Conservation (phyloP, 2,329 filamentous ascomycete genomes). For the Curvularia sp. region DNA sequence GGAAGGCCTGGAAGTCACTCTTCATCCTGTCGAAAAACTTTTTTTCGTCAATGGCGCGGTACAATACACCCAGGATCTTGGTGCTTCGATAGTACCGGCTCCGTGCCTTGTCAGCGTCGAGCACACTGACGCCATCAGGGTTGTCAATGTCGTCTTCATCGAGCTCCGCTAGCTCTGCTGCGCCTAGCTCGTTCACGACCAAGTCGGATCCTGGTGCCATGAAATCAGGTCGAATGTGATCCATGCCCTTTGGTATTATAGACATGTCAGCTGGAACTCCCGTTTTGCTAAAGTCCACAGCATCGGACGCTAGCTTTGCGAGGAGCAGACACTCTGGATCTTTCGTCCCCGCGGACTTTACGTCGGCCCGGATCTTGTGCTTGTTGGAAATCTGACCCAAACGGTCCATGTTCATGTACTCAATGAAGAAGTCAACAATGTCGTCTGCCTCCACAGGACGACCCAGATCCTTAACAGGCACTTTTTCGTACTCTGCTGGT, state of each 20-base stretch:
- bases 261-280: slow-evolving; percentile 27
- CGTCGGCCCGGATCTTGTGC: slow-evolving; percentile 54
- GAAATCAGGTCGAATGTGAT: slow-evolving; percentile 58
- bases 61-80: slow-evolving; percentile 74
- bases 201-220: slow-evolving; percentile 58
- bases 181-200: slow-evolving; percentile 45
- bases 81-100: slow-evolving; percentile 70
- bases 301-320: slow-evolving; percentile 49
- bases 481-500: slow-evolving; percentile 73
- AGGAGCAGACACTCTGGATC: slow-evolving; percentile 47
- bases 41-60: slow-evolving; percentile 75
- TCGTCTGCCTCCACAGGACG: slow-evolving; percentile 67
- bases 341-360: slow-evolving; percentile 38
- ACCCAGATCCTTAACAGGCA: slow-evolving; percentile 65
- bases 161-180: slow-evolving; percentile 33
- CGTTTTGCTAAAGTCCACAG: slow-evolving; percentile 44
- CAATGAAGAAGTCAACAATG: slow-evolving; percentile 82
- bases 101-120: slow-evolving; percentile 53
- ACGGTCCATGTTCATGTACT: slow-evolving; percentile 53
- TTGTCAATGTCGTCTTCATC: slow-evolving; percentile 49
- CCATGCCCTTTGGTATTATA: slow-evolving; percentile 25
- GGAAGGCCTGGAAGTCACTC: slow-evolving; percentile 21
- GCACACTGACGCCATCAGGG: slow-evolving; percentile 38
- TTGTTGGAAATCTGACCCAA: slow-evolving; percentile 53
- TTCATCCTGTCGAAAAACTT: slow-evolving; percentile 60